Percentiles rank a stretch among this genome's conserved stretches.
phyloP scores from a whole-genome alignment of 2,329 filamentous ascomycete genomes.

The Bipolaris sorokiniana region DNA sequence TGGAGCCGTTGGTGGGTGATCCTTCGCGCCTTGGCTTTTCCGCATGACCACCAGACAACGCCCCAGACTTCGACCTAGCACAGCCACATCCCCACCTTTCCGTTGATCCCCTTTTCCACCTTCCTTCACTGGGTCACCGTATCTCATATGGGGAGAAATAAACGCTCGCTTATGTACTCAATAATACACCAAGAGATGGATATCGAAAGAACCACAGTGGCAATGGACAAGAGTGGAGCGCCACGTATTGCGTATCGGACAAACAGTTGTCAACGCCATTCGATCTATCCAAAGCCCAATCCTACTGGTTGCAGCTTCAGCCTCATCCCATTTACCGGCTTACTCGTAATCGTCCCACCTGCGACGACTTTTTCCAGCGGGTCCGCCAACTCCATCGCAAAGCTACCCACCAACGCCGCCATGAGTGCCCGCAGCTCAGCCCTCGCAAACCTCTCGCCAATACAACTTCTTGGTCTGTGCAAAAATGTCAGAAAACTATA shows the following conservation, averaged over 20 bases:
- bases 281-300: conserved; percentile 20
- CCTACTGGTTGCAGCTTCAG: conserved; percentile 37
- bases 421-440: conserved; percentile 47
- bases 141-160: not conserved
- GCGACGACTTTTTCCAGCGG: conserved; percentile 36
- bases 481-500: conserved; percentile 53
- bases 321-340: conserved; percentile 48
- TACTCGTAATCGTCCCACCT: conserved; percentile 48
- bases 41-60: not conserved
- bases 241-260: too few species aligned
- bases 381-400: conserved; percentile 45
- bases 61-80: not conserved
- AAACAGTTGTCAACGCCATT: not conserved
- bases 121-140: not conserved
- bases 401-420: conserved; percentile 44
- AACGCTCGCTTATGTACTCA: not conserved
- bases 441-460: conserved; percentile 48
- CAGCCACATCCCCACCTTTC: not conserved
- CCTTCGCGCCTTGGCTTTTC: not conserved
- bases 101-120: not conserved
- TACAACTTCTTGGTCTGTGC: conserved; percentile 51
- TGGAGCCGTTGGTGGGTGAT: not conserved
- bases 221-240: not conserved
- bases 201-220: not conserved
- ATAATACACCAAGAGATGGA: too few species aligned